Evolutionary conservation across 1,139 yeast genomes (phyloP).

Genomic region (Hemisphaericaspora subhashii): DNA sequence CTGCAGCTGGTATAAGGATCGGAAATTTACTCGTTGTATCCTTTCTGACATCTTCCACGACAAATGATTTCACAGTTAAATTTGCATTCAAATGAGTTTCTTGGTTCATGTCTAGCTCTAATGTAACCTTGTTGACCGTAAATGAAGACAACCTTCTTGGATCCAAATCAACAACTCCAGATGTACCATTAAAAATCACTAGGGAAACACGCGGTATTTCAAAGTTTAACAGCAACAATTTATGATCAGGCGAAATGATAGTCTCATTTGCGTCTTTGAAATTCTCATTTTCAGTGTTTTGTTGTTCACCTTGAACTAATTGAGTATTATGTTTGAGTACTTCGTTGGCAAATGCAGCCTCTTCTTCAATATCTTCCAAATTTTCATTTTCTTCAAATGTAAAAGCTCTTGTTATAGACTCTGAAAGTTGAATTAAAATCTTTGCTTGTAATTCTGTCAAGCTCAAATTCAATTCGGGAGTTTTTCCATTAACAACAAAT

Average conservation of each 20-base stretch:
- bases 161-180: constrained; percentile 33
- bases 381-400: constrained; percentile 34
- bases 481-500: constrained; percentile 54
- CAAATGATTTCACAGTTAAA: constrained; percentile 68
- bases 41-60: constrained; percentile 71
- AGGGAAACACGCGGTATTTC: constrained; percentile 64
- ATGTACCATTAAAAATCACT: constrained; percentile 62
- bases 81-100: constrained; percentile 61
- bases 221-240: constrained; percentile 52
- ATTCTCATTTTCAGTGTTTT: constrained; percentile 2
- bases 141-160: constrained; percentile 58
- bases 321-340: constrained; percentile 33
- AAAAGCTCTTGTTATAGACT: constrained; percentile 60
- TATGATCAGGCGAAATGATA: constrained; percentile 29
- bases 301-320: constrained; percentile 7
- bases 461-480: constrained; percentile 65
- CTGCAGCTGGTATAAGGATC: constrained; percentile 73
- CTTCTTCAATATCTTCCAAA: constrained; percentile 60
- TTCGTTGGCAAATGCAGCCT: constrained; percentile 58
- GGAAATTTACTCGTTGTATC: constrained; percentile 67
- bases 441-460: constrained; percentile 78
- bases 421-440: constrained; percentile 56
- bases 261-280: background rate
- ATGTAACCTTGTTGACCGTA: constrained; percentile 58
- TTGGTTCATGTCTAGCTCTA: constrained; percentile 50